Evolutionary conservation across 768 basidiomycete species (phyloP).

Genomic region (Gloeopeniophorella convolvens): DNA sequence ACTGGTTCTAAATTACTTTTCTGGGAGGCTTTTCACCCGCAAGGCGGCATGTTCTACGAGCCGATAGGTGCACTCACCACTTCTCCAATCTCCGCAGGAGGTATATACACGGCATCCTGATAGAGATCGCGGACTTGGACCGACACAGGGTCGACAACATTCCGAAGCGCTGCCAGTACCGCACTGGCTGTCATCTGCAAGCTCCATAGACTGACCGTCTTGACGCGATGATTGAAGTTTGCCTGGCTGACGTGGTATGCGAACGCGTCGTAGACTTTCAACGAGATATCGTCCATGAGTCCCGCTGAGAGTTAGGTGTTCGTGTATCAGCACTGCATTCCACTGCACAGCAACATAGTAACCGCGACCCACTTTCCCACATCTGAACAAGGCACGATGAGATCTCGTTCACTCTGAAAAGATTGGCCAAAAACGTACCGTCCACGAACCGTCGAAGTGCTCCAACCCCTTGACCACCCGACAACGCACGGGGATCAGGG

Average conservation of each 20-base stretch:
- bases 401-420: conserved; percentile 6
- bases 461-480: conserved; percentile 73
- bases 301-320: conserved; percentile 51
- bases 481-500: conserved; percentile 90
- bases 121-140: conserved; percentile 31
- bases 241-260: conserved; percentile 92
- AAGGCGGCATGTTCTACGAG: not conserved
- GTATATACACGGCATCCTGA: conserved; percentile 1
- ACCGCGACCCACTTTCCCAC: conserved; percentile 76
- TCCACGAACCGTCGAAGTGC: conserved; percentile 97
- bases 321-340: conserved; percentile 1
- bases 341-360: not conserved
- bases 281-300: conserved; percentile 82
- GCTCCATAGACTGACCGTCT: conserved; percentile 90
- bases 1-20: conserved; percentile 7
- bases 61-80: not conserved
- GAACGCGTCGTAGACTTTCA: conserved; percentile 88
- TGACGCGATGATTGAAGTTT: conserved; percentile 84
- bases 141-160: conserved; percentile 61
- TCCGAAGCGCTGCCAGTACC: conserved; percentile 72
- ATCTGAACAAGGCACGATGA: conserved; percentile 42
- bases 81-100: not conserved
- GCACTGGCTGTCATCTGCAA: conserved; percentile 88
- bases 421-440: conserved; percentile 50
- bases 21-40: not conserved